Evolutionary conservation across 805 yeast genomes (phyloP), one percentile per base, ranked within the genome.

Genomic region (Barnettozyma sp.): DNA sequence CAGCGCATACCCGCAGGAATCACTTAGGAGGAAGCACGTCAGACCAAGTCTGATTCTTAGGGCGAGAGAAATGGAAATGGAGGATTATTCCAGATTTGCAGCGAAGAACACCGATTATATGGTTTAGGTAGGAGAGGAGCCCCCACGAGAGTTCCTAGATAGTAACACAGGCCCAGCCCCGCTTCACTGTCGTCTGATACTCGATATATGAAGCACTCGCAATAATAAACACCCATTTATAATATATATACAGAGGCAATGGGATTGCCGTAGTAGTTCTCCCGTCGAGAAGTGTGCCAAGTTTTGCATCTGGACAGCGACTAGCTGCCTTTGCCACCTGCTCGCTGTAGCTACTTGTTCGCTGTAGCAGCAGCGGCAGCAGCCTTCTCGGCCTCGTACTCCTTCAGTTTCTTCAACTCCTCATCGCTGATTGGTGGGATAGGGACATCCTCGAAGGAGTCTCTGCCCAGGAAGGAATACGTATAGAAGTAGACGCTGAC

Each of bases 381-480:
- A 30, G 38, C 38, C 22, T 60, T 56, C 34, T 54, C 56, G 30
- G 51, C 70, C 55, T 77, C 82, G 53, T 81, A 83, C 56, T 85
- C 94, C 53, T 71, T 78, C 63, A 88, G 70, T 57, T 74, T 68
- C 34, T 71, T 73, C 53, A 90, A 67, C 55, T 86, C 92, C 36
- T 70, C 78, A 42, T 82, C 92, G 26, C 80, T 71, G 40, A 90
- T 70, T 14, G 97, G 97, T 32, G 98, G 98, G 46, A 90, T 78
- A 26, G 97, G 97, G 48, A 90, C 85, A 56, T 88, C 96, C 30
- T 70, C 76, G 56, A 90, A 86, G 45, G 90, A 95, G 54, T 87
- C 96, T 52, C 68, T 68, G 45, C 74, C 76, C 49, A 83, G 64
- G 52, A 74, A 70, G 45, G 72, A 63, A 69, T 75, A 78, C 0